Conservation (phyloP, 176 grass and related monocot genomes). For the Oryza punctata region DNA sequence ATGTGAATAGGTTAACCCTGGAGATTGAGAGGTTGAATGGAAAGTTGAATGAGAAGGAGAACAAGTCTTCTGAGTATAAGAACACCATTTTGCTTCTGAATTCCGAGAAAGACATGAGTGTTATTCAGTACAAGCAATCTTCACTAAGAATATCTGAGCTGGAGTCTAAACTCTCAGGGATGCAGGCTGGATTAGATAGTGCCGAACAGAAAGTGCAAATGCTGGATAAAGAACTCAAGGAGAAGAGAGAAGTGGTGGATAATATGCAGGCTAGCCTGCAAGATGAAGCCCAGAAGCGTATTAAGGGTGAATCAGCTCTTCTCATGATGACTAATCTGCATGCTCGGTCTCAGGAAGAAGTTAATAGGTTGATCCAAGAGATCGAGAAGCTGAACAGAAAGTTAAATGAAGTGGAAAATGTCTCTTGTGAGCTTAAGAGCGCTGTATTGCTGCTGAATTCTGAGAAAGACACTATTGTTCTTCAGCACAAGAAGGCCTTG, state of each 20-base stretch:
- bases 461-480: slow-evolving; percentile 14
- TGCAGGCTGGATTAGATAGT: slow-evolving; percentile 32
- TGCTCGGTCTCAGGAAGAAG: slow-evolving; percentile 34
- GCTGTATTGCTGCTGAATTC: slow-evolving; percentile 19
- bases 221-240: slow-evolving; percentile 40
- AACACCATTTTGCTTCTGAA: slow-evolving; percentile 32
- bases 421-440: slow-evolving; percentile 19
- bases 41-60: slow-evolving; percentile 46
- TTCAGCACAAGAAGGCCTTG: slow-evolving; percentile 27
- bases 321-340: slow-evolving; percentile 24
- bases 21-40: slow-evolving; percentile 46
- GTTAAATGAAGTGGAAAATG: slow-evolving; percentile 49
- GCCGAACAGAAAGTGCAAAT: slow-evolving; percentile 30
- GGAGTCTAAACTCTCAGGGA: slow-evolving; percentile 9
- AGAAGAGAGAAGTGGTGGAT: slow-evolving; percentile 36
- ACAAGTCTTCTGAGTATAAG: neutral
- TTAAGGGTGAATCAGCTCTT: slow-evolving; percentile 15
- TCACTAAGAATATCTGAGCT: slow-evolving; percentile 26
- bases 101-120: slow-evolving; percentile 3
- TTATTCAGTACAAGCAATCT: slow-evolving; percentile 1
- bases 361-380: slow-evolving; percentile 14
- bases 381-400: slow-evolving; percentile 50
- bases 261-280: slow-evolving; percentile 5
- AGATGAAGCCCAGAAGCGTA: slow-evolving; percentile 24
- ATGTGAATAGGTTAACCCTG: slow-evolving; percentile 23